Evolutionary conservation across 495 filamentous ascomycete genomes (phyloP).

Genomic region (Bryoglossum gracile): DNA sequence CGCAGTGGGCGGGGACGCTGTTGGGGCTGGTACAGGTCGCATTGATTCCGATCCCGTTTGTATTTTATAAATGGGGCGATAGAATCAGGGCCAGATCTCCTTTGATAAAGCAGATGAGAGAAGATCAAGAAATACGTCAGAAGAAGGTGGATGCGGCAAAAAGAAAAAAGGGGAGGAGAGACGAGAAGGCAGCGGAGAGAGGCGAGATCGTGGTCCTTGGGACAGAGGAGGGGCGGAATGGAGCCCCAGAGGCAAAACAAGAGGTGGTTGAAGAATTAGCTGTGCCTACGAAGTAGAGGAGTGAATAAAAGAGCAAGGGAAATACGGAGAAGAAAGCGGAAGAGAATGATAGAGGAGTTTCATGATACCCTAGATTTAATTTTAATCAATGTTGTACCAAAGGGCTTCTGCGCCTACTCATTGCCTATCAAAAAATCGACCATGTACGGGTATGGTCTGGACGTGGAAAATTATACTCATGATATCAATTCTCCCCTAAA

Average conservation of each 20-base stretch:
- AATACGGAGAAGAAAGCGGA: too few relatives aligned
- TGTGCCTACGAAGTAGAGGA: not conserved
- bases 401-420: too few relatives aligned
- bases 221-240: not conserved
- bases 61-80: conserved; percentile 70
- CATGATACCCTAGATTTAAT: too few relatives aligned
- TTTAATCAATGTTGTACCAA: too few relatives aligned
- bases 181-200: conserved; percentile 2
- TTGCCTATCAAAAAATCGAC: too few relatives aligned
- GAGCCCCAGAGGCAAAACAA: conserved; percentile 6
- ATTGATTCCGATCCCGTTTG: conserved; percentile 70
- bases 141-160: conserved; percentile 11
- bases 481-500: too few relatives aligned
- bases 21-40: conserved; percentile 61
- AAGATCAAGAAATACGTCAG: conserved; percentile 45
- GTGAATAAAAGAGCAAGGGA: not conserved
- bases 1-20: conserved; percentile 74
- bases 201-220: not conserved
- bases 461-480: too few relatives aligned
- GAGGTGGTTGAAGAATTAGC: too few relatives aligned
- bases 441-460: too few relatives aligned
- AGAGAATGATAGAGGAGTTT: too few relatives aligned
- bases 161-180: conserved; percentile 7
- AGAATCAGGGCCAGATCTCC: conserved; percentile 57
- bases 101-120: conserved; percentile 62